These are phyloP conservation scores for Aspergillus pseudotamarii DNA, from an alignment of 2,329 filamentous ascomycete species.

Conservation along the genomic window DNA sequence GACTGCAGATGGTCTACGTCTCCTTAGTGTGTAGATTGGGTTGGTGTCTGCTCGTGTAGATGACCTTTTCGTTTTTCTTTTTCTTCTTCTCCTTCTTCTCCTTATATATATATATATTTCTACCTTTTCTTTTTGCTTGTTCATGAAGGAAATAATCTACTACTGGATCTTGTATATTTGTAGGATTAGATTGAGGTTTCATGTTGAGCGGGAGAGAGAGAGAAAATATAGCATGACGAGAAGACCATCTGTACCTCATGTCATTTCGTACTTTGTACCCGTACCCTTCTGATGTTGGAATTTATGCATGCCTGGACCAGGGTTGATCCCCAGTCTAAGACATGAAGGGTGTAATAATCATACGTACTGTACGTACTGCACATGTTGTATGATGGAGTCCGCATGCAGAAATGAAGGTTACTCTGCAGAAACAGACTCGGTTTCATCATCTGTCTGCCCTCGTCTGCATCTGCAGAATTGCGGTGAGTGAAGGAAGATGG, in stretches of 20 bases:
- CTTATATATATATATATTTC: too few relatives aligned
- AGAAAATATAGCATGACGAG: neutral
- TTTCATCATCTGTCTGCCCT: neutral
- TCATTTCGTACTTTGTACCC: neutral
- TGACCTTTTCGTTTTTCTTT: neutral
- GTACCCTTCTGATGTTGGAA: neutral
- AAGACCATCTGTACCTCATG: neutral
- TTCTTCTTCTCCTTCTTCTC: neutral
- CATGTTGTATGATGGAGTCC: neutral
- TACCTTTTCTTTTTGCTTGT: neutral
- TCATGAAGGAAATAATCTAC: neutral
- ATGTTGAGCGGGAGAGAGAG: neutral
- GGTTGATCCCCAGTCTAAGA: neutral
- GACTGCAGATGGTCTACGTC: neutral
- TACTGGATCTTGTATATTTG: neutral
- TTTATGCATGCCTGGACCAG: neutral
- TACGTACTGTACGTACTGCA: neutral
- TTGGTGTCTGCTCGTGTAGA: too few relatives aligned
- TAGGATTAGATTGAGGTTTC: neutral
- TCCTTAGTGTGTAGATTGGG: neutral
- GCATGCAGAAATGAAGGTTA: constrained; percentile 2
- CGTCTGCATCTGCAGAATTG: constrained; percentile 1
- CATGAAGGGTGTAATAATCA: neutral
- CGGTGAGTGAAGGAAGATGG: neutral
- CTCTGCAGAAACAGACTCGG: constrained; percentile 1